phyloP scores from a whole-genome alignment of 1,284 basidiomycete genomes.

The Psilocybe mexicana region DNA sequence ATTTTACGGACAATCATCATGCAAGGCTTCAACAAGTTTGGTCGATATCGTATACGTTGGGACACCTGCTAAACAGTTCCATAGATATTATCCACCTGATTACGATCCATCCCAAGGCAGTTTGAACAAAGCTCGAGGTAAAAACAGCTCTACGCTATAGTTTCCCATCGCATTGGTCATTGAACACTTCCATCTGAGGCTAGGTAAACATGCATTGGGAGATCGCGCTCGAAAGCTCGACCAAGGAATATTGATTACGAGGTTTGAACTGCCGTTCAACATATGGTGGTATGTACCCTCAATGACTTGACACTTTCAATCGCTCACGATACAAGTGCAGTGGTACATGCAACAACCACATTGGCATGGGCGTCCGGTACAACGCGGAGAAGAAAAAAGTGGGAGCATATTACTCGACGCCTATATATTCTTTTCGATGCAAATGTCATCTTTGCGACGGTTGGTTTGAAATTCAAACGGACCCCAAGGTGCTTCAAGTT shows the following conservation, averaged over 20 bases:
- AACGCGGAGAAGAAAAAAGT: constrained; percentile 98
- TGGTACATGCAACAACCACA: constrained; percentile 90
- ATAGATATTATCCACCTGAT: constrained; percentile 87
- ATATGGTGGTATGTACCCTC: constrained; percentile 87
- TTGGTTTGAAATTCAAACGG: constrained; percentile 97
- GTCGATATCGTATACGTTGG: neutral
- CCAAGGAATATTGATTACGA: constrained; percentile 90
- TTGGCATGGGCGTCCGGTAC: constrained; percentile 96
- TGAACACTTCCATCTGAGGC: constrained; percentile 20
- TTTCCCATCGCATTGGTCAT: neutral
- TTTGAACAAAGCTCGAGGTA: constrained; percentile 80
- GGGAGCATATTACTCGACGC: constrained; percentile 93
- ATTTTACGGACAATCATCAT: constrained; percentile 21
- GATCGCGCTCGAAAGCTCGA: constrained; percentile 91
- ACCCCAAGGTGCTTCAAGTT: constrained; percentile 73
- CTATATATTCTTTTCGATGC: constrained; percentile 93
- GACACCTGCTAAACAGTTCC: constrained; percentile 4
- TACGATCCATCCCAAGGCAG: constrained; percentile 78
- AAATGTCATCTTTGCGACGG: constrained; percentile 94
- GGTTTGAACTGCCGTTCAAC: constrained; percentile 95
- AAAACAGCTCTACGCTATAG: constrained; percentile 8
- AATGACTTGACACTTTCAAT: neutral
- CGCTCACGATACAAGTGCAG: constrained; percentile 36
- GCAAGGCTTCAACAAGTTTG: constrained; percentile 74
- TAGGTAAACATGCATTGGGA: constrained; percentile 93